A percentile compares a stretch with the other conserved stretches of the same genome.
Conservation (phyloP, 2,329 filamentous ascomycete species). For the Epichloe bromicola region DNA sequence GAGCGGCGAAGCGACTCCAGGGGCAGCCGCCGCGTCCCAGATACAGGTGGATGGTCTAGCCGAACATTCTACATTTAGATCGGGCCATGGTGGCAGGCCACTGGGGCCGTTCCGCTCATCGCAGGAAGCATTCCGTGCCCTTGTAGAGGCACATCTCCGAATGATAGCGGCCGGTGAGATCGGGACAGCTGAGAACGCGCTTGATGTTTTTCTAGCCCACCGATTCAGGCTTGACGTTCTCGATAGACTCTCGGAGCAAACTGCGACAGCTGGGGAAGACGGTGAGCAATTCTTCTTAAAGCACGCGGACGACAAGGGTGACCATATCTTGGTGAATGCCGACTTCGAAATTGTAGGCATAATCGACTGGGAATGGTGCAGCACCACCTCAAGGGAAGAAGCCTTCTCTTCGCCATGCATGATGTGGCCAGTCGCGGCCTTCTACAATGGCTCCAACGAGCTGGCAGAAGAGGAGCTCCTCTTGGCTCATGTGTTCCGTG, state of each 20-base stretch:
- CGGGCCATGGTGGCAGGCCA: neutral
- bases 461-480: no score
- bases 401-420: constrained; percentile 22
- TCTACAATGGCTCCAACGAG: constrained; percentile 13
- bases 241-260: neutral
- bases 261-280: no score
- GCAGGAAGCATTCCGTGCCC: constrained; percentile 7
- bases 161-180: constrained; percentile 10
- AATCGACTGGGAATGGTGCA: constrained; percentile 11
- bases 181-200: neutral
- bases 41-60: neutral
- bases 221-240: neutral
- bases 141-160: constrained; percentile 11
- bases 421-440: constrained; percentile 20
- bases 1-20: no score
- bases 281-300: no score
- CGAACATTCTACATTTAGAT: neutral
- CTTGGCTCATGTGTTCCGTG: no score
- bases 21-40: neutral
- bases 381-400: constrained; percentile 13
- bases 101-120: constrained; percentile 15
- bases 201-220: neutral
- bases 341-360: no score
- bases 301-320: no score
- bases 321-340: no score